Evolutionary conservation across 2,329 filamentous ascomycete species (phyloP), one percentile per base, ranked within the genome.

Genomic region (Clonostachys chloroleuca): DNA sequence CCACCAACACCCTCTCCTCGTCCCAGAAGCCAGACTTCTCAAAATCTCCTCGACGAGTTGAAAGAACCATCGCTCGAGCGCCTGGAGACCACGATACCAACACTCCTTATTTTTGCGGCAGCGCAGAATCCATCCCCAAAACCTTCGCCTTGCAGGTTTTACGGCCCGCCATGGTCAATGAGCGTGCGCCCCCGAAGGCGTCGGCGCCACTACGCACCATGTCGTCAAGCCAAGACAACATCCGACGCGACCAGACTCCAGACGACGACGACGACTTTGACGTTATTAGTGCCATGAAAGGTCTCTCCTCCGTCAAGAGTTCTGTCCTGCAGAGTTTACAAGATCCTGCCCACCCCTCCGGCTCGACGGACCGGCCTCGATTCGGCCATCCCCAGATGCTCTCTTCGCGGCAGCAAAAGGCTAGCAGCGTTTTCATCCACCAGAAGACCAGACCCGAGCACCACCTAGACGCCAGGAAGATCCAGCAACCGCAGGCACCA

Each of bases 371-470:
- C 56, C 42, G 53, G 44, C 59, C 64, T 45, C 58, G 60, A 16
- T 65, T 68, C 53, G 64, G 66, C 3, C 69, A 72, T 47, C 62
- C 68, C 39, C 60, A 61, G 43, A 67, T 74, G 55, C 61, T 71
- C 57, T 74, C 73, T 40, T 72, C 70, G 58, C 72, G 75, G 59
- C 77, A 80, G 57, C 74, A 78, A 57, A 77, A 77, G 60, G 77
- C 78, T 49, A 69, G 73, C 55, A 62, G 18, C 17, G 17, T 80
- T 48, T 82, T 82, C 58, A 72, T 78, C 45, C 72, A 75, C 52
- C 74, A 73, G 42, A 77, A 70, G 59, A 75, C 67, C 44, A 72
- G 78, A 3, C 79, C 79, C 2, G 80, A 83, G 57, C 77, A 79
- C 54, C 80, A 83, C 57, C 69, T 75, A 40, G 73, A 69, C 48